A percentile compares a stretch with the other conserved stretches of the same genome.
Evolutionary conservation across 2,329 filamentous ascomycete species (phyloP).

Genomic region (Epichloe brachyelytri): DNA sequence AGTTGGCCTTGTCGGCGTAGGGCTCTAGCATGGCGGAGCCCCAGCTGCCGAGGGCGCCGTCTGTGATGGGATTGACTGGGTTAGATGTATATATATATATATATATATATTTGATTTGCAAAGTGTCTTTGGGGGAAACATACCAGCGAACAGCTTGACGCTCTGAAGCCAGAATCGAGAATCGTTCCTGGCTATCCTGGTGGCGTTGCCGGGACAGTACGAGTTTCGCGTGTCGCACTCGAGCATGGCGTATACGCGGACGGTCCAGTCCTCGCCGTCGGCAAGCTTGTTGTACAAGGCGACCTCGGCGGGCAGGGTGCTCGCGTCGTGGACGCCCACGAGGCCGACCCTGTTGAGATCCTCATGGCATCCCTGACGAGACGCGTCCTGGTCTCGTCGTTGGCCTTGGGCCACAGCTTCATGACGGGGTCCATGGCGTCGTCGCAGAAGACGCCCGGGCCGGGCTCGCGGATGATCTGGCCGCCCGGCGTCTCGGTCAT

Average conservation of each 20-base stretch:
- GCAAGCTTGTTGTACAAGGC: constrained; percentile 41
- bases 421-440: constrained; percentile 55
- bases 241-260: constrained; percentile 56
- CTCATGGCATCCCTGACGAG: constrained; percentile 49
- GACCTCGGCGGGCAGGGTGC: constrained; percentile 42
- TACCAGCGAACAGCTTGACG: constrained; percentile 58
- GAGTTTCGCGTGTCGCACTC: constrained; percentile 53
- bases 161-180: constrained; percentile 44
- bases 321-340: constrained; percentile 58
- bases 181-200: constrained; percentile 29
- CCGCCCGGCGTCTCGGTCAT: constrained; percentile 46
- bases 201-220: constrained; percentile 39
- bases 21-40: constrained; percentile 60
- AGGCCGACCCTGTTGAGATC: constrained; percentile 51
- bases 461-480: constrained; percentile 47
- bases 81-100: too few relatives aligned
- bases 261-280: constrained; percentile 36
- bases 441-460: constrained; percentile 58
- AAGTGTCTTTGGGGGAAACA: constrained; percentile 6
- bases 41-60: constrained; percentile 59
- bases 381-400: constrained; percentile 34
- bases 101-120: too few relatives aligned
- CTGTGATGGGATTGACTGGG: constrained; percentile 19
- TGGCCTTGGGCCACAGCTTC: constrained; percentile 43
- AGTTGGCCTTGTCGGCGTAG: constrained; percentile 48